Conservation (phyloP, 176 grass and related monocot species). For the Lolium rigidum region DNA sequence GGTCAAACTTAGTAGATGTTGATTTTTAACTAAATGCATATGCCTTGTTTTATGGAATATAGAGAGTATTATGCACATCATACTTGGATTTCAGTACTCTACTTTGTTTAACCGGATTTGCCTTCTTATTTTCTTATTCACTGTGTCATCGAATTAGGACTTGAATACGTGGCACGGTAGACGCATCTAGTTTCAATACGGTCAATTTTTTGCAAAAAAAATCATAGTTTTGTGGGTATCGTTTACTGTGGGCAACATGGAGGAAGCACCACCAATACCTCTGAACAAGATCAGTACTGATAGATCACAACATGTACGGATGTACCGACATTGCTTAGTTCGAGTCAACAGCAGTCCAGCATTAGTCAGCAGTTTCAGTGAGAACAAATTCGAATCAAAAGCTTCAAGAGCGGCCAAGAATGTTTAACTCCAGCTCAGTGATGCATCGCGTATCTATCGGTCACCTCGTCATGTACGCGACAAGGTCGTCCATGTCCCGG, state of each 20-base stretch:
- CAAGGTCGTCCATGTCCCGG: conserved; percentile 55
- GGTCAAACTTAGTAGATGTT: too few relatives aligned
- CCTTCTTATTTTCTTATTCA: too few relatives aligned
- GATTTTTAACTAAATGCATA: too few relatives aligned
- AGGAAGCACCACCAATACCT: not conserved
- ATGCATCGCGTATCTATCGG: not conserved
- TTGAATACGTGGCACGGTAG: too few relatives aligned
- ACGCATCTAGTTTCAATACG: not conserved
- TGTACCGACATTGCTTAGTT: too few relatives aligned
- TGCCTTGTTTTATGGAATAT: too few relatives aligned
- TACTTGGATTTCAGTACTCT: too few relatives aligned
- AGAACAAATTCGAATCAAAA: not conserved
- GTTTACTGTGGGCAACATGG: not conserved
- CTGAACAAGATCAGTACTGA: not conserved
- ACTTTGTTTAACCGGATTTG: not conserved
- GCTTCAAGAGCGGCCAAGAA: not conserved
- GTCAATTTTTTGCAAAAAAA: not conserved
- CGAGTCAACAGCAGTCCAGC: too few relatives aligned
- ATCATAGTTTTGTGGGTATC: not conserved
- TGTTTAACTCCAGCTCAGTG: not conserved
- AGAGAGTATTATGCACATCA: too few relatives aligned
- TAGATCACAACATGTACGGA: not conserved
- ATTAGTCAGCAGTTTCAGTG: not conserved
- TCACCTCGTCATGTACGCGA: conserved; percentile 65
- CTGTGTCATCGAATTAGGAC: too few relatives aligned